Evolutionary conservation across 106 monocot genomes (phyloP).

Genomic region (Apostasia shenzhenica): DNA sequence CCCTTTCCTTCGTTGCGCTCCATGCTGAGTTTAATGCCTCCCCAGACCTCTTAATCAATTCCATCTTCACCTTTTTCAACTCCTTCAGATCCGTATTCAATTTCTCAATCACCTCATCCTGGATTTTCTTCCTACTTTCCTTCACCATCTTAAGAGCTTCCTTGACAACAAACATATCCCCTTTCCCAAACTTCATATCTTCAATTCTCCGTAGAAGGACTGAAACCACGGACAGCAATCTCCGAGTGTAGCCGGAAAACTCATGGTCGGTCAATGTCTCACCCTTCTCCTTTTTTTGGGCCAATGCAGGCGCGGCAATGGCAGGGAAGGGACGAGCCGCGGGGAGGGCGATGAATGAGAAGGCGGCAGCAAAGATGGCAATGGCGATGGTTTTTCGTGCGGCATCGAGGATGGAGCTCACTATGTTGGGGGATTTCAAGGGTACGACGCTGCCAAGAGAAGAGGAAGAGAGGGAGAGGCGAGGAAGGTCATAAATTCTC

Average conservation of each 20-base stretch:
- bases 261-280: constrained; percentile 34
- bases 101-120: constrained; percentile 34
- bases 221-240: constrained; percentile 33
- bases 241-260: constrained; percentile 43
- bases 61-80: constrained; percentile 40
- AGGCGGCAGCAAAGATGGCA: constrained; percentile 31
- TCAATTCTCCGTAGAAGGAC: constrained; percentile 44
- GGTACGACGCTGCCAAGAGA: not conserved
- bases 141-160: constrained; percentile 50
- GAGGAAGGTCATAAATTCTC: not conserved
- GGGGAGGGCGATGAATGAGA: constrained; percentile 23
- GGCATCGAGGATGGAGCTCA: not conserved
- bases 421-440: not conserved
- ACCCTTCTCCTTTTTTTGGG: constrained; percentile 9
- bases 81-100: constrained; percentile 53
- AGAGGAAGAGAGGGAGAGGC: not conserved
- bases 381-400: constrained; percentile 23
- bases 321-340: constrained; percentile 10
- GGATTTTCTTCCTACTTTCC: constrained; percentile 40
- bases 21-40: constrained; percentile 27
- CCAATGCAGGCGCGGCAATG: constrained; percentile 22
- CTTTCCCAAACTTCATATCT: constrained; percentile 33
- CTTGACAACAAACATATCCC: constrained; percentile 27
- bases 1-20: constrained; percentile 34
- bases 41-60: constrained; percentile 30